Evolutionary conservation across 2,329 filamentous ascomycete species (phyloP).

Genomic region (Penicillium crustosum): DNA sequence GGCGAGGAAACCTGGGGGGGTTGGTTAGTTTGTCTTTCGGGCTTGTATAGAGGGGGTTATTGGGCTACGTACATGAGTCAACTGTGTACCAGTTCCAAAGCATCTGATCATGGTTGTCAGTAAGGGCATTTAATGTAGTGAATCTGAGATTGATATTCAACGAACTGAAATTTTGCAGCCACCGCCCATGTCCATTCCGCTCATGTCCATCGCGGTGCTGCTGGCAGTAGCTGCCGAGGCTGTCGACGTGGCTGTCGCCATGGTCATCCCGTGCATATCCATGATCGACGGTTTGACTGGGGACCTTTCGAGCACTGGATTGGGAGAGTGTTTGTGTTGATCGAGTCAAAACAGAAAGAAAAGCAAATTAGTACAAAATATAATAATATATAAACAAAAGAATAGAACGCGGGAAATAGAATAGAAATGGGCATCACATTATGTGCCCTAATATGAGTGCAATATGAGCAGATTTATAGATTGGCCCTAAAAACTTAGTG

Average conservation of each 20-base stretch:
- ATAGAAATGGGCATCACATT: background rate
- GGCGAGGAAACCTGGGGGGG: conserved; percentile 62
- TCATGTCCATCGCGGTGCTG: background rate
- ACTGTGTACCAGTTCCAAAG: conserved; percentile 28
- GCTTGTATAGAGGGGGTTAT: background rate
- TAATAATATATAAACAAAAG: background rate
- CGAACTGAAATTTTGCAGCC: conserved; percentile 6
- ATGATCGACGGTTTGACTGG: background rate
- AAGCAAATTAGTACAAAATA: background rate
- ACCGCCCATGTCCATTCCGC: background rate
- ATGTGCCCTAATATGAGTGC: background rate
- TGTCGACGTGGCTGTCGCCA: conserved; percentile 1
- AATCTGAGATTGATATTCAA: background rate
- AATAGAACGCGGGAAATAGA: background rate
- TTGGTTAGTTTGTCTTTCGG: background rate
- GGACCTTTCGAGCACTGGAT: background rate
- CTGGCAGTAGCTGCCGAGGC: background rate
- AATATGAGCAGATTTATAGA: conserved; percentile 6
- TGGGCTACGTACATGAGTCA: conserved; percentile 18
- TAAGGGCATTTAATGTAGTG: background rate
- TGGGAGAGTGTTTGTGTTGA: background rate
- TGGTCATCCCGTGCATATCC: conserved; percentile 5
- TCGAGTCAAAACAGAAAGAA: background rate
- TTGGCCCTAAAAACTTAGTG: background rate
- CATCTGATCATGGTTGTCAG: conserved; percentile 15